Evolutionary conservation across 1,284 basidiomycete genomes (phyloP).

Genomic region (Marasmius tenuissimus): DNA sequence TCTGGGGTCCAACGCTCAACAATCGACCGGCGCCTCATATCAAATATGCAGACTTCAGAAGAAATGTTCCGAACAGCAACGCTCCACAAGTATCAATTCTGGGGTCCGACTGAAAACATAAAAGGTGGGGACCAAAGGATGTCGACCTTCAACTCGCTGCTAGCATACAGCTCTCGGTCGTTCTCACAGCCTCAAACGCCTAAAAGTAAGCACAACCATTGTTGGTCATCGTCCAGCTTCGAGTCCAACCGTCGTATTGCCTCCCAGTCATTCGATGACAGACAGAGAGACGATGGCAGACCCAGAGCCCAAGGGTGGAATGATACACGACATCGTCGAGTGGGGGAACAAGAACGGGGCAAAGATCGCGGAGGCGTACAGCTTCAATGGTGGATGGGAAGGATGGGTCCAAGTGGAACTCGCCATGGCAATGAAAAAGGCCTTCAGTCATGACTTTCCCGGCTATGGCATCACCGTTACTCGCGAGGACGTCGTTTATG

Average conservation of each 20-base stretch:
- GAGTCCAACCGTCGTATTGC: background rate
- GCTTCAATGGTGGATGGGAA: constrained; percentile 2
- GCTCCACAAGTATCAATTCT: background rate
- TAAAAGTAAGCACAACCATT: background rate
- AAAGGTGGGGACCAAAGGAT: background rate
- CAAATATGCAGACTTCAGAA: background rate
- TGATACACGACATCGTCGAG: background rate
- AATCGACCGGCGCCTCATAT: background rate
- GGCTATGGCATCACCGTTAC: background rate
- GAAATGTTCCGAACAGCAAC: background rate
- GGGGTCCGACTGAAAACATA: background rate
- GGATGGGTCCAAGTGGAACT: constrained; percentile 9
- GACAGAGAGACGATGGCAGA: background rate
- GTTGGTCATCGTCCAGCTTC: background rate
- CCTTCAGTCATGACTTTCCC: background rate
- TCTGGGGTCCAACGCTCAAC: too few species aligned
- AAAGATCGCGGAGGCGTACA: constrained; percentile 2
- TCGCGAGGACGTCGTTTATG: background rate
- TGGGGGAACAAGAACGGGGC: background rate
- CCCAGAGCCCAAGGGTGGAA: background rate
- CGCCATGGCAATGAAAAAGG: background rate
- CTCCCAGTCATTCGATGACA: too few species aligned
- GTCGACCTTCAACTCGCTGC: background rate
- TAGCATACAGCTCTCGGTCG: background rate
- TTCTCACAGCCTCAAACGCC: background rate